A percentile compares a stretch with the other conserved stretches of the same genome.
phyloP scores from a whole-genome alignment of 371 early-diverging fungal species.

The Syncephalastrum sp. region DNA sequence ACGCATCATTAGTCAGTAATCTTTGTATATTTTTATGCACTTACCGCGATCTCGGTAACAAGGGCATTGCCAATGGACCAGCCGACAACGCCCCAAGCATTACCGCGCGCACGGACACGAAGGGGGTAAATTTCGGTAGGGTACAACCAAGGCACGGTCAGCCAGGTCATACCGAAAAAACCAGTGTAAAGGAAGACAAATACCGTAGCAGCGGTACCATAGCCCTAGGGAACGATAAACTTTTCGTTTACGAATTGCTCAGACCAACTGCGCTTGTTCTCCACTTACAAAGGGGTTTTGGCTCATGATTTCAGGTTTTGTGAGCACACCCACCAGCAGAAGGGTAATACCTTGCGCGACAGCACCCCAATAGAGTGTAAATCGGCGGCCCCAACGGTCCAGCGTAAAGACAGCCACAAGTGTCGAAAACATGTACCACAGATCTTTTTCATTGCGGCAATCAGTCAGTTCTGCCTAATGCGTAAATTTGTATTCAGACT shows the following conservation, averaged over 20 bases:
- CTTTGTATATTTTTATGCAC: too few species aligned
- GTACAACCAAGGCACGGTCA: conserved; percentile 33
- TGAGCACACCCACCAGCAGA: conserved; percentile 27
- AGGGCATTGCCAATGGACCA: conserved; percentile 41
- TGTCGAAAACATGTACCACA: conserved; percentile 36
- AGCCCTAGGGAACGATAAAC: conserved; percentile 6
- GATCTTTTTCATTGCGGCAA: too few species aligned
- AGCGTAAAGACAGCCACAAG: conserved; percentile 39
- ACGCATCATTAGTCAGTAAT: too few species aligned
- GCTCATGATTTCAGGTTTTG: conserved; percentile 31
- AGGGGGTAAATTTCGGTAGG: conserved; percentile 41
- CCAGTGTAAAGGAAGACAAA: conserved; percentile 38
- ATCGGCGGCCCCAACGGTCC: conserved; percentile 37
- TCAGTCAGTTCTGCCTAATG: too few species aligned
- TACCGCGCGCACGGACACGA: conserved; percentile 40
- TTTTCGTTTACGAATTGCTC: too few species aligned
- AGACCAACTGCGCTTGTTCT: too few species aligned
- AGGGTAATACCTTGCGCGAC: conserved; percentile 36
- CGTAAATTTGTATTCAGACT: too few species aligned
- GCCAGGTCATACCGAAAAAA: conserved; percentile 44
- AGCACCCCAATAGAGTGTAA: conserved; percentile 35
- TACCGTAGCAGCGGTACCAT: conserved; percentile 35
- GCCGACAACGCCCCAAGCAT: conserved; percentile 37
- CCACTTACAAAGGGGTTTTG: too few species aligned
- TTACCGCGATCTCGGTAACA: conserved; percentile 14